Evolutionary conservation across 257 asterid species (phyloP), one percentile per base, ranked within the genome.

Genomic region (Hygrophila difformis): DNA sequence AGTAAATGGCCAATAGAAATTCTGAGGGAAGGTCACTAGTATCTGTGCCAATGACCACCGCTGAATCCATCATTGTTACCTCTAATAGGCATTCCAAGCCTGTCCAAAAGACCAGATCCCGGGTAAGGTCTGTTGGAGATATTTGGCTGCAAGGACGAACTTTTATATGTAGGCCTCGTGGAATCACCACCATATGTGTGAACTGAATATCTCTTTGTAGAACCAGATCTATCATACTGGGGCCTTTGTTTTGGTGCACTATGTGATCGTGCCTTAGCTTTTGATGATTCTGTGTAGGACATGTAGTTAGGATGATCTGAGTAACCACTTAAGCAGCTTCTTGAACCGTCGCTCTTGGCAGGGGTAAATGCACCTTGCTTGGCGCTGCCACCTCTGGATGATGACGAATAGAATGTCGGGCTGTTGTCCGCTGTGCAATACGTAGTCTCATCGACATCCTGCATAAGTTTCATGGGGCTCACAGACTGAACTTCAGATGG

Each of bases 211-310:
- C 93, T 75, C 67, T 79, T 81, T 0, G 63, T 58, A 0, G 98
- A 82, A 57, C 80, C 65, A 0, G 86, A 73, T 59, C 86, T 61
- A 44, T 84, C 98, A 3, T 61, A 70, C 2, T 66, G 74, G 22
- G 82, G 77, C 49, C 99, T 70, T 17, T 80, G 97, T 60, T 60
- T 82, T 4, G 99, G 99, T 17, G 93, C 97, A 48, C 97, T 91
- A 18, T 75, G 61, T 2, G 99, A 82, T 44, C 99, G 69, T 20
- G 60, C 71, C 76, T 91, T 91, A 1, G 99, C 96, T 62, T 75
- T 82, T 0, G 94, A 70, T 7, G 99, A 91, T 53, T 82, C 81
- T 0, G 99, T 91, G 39, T 56, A 72, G 2, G 97, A 44, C 99
- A 91, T 91, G 51, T 91, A 91, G 28, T 49, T 82, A 1, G 94